These are phyloP conservation scores for Ettlia oleoabundans DNA, from an alignment of 139 green algal species.

Conservation along the genomic window DNA sequence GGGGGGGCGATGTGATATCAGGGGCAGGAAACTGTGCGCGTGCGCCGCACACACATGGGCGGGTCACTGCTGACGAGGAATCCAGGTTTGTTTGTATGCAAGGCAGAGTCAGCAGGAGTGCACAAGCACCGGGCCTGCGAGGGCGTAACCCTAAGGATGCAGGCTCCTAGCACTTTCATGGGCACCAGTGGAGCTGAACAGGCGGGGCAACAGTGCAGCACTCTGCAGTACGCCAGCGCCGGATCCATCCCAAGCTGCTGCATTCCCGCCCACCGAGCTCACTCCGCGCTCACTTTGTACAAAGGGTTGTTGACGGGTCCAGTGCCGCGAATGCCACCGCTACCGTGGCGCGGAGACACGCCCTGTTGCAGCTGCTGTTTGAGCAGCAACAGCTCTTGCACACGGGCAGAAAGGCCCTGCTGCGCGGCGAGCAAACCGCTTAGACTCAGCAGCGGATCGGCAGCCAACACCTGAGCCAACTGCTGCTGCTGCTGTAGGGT, in stretches of 20 bases:
- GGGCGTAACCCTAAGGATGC: too few species aligned
- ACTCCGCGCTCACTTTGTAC: constrained; percentile 52
- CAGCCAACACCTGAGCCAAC: background rate
- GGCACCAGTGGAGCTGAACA: too few species aligned
- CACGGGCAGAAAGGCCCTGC: background rate
- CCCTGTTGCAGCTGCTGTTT: constrained; percentile 1
- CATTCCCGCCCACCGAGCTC: background rate
- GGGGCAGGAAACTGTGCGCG: background rate
- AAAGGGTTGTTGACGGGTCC: constrained; percentile 44
- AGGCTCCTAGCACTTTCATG: too few species aligned
- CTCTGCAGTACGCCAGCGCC: too few species aligned
- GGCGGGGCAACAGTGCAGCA: too few species aligned
- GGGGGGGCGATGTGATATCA: background rate
- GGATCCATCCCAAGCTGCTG: too few species aligned
- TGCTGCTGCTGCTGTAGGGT: constrained; percentile 11
- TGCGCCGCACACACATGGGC: too few species aligned
- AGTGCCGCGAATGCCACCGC: constrained; percentile 1
- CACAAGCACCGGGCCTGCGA: too few species aligned
- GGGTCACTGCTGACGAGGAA: too few species aligned
- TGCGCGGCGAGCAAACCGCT: constrained; percentile 28
- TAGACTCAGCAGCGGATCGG: constrained; percentile 17
- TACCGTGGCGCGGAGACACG: background rate
- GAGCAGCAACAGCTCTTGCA: constrained; percentile 1
- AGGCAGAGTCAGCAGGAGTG: too few species aligned
- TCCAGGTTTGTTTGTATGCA: too few species aligned